A percentile compares a stretch with the other conserved stretches of the same genome.
Conservation (phyloP, 345 rosid species). For the Lumnitzera littorea region DNA sequence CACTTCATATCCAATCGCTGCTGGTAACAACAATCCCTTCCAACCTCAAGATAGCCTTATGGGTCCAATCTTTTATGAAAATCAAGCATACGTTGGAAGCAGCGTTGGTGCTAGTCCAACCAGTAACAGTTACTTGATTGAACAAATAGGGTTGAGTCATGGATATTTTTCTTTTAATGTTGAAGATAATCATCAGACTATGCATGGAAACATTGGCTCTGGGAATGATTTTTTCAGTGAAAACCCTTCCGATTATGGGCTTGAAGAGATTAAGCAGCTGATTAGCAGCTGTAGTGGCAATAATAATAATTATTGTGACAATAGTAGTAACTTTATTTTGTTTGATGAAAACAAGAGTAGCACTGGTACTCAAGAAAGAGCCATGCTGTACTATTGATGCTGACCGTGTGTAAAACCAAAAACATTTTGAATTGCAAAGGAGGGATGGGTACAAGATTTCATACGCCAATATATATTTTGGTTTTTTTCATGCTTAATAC, state of each 20-base stretch:
- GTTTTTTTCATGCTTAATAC: too few species aligned
- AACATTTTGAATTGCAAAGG: conserved; percentile 14
- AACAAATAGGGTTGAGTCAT: too few species aligned
- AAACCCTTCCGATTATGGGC: conserved; percentile 35
- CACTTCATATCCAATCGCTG: too few species aligned
- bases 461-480: too few species aligned
- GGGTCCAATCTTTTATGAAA: not conserved
- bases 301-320: conserved; percentile 19
- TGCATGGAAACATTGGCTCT: conserved; percentile 6
- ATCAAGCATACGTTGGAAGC: conserved; percentile 39
- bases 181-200: conserved; percentile 22
- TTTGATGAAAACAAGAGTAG: conserved; percentile 49
- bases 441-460: not conserved
- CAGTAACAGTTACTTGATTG: too few species aligned
- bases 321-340: conserved; percentile 33
- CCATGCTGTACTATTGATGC: conserved; percentile 42
- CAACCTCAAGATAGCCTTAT: not conserved
- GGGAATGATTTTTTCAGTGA: not conserved
- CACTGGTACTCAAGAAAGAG: conserved; percentile 23
- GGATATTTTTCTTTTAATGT: not conserved
- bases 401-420: conserved; percentile 25
- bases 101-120: conserved; percentile 29
- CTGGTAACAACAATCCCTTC: conserved; percentile 20
- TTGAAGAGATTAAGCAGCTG: conserved; percentile 77
- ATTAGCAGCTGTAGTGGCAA: conserved; percentile 36